phyloP scores from a whole-genome alignment of 2,329 filamentous ascomycete genomes.

The Aaosphaeria arxii region DNA sequence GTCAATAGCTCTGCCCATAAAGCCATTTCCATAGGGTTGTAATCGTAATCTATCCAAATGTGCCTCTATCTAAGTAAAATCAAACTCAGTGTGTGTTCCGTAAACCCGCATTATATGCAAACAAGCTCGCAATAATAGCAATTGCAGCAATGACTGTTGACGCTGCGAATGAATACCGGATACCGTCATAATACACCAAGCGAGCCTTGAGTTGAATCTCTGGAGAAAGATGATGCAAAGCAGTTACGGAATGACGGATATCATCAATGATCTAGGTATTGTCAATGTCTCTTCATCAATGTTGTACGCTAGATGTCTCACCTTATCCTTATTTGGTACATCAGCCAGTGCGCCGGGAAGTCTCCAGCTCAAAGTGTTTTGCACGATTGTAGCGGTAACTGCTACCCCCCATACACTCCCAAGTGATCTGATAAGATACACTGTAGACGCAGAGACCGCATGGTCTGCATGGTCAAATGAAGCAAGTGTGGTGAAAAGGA shows the following conservation, averaged over 20 bases:
- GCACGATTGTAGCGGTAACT: constrained; percentile 59
- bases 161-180: constrained; percentile 55
- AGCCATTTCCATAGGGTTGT: no score
- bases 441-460: constrained; percentile 60
- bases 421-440: constrained; percentile 62
- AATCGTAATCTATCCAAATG: no score
- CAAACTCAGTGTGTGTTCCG: constrained; percentile 7
- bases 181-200: constrained; percentile 59
- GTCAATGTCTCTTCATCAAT: not conserved
- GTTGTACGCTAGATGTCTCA: constrained; percentile 26
- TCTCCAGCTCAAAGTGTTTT: constrained; percentile 57
- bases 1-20: no score
- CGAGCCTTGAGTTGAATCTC: constrained; percentile 57
- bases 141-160: constrained; percentile 53
- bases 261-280: constrained; percentile 55
- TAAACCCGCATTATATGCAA: constrained; percentile 22
- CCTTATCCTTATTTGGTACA: constrained; percentile 57
- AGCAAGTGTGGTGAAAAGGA: constrained; percentile 61
- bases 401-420: constrained; percentile 65
- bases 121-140: constrained; percentile 48
- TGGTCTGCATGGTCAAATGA: constrained; percentile 64
- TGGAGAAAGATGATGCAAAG: constrained; percentile 53
- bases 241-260: constrained; percentile 60
- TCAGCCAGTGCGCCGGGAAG: constrained; percentile 54
- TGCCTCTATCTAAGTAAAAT: no score